Evolutionary conservation across 257 asterid species (phyloP), one percentile per base, ranked within the genome.

Genomic region (Mitragyna speciosa): DNA sequence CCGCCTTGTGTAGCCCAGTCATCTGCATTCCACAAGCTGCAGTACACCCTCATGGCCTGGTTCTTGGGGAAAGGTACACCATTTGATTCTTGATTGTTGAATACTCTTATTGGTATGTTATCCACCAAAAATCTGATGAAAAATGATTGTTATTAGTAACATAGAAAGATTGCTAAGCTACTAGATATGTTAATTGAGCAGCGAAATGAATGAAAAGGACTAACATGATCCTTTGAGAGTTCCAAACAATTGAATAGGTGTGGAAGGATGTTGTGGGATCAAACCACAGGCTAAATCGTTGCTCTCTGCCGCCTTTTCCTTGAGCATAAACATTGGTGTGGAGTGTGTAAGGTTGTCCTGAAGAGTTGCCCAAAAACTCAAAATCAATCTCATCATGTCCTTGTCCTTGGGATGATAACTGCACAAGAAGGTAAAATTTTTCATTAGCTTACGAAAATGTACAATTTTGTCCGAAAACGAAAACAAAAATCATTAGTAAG

Each of bases 201-300:
- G 70, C 7, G 41, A 65, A 65, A 28, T n/a, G 31, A 63, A 56
- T 67, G 41, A 67, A 28, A 67, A 36, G 20, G 47, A n/a, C 72
- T 28, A 15, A 67, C 72, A 67, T 67, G 30, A 26, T 52, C 69
- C 16, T 49, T 14, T 52, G 39, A 15, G n/a, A 12, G 12, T 85
- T 85, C 88, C 88, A 85, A 19, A 85, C 82, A 45, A 82, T 63
- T 20, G 88, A 48, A 75, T 85, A 85, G 15, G 84, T 83, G 81
- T 85, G 88, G 80, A 72, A 85, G 8, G 82, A 52, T 10, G 76
- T 54, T 14, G 86, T 58, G 3, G 88, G 88, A 26, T 85, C 88
- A n/a, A 85, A 85, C 88, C 88, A 85, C 2, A 80, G 88, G 15
- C 58, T 78, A 61, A 85, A 85, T 17, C 73, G 86, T 28, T 85